Evolutionary conservation across 75 land plant genomes (phyloP).

Genomic region (Pinus albicaulis): DNA sequence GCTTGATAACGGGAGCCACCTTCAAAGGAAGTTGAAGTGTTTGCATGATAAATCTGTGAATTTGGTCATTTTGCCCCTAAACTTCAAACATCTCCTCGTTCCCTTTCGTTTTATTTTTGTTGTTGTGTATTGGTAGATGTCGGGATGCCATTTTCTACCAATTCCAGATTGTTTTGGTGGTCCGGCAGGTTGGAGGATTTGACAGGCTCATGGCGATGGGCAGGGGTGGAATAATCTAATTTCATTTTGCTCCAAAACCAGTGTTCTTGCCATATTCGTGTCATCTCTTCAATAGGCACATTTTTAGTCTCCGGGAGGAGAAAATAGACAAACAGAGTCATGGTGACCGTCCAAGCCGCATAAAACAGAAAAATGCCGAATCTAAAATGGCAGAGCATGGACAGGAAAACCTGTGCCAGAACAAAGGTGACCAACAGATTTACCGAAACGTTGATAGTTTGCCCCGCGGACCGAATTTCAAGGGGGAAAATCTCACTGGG

Average conservation of each 20-base stretch:
- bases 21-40: too few species aligned
- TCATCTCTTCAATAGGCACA: constrained; percentile 69
- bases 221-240: too few species aligned
- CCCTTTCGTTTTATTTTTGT: too few species aligned
- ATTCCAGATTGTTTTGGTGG: too few species aligned
- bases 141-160: too few species aligned
- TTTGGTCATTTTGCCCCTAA: too few species aligned
- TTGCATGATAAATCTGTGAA: too few species aligned
- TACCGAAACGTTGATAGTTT: constrained; percentile 21
- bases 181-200: too few species aligned
- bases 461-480: constrained; percentile 42
- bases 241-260: constrained; percentile 79
- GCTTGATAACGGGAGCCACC: too few species aligned
- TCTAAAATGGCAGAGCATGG: constrained; percentile 31
- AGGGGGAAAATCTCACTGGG: constrained; percentile 48
- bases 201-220: too few species aligned
- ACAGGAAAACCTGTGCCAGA: constrained; percentile 30
- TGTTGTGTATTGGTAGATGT: too few species aligned
- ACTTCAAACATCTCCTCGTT: too few species aligned
- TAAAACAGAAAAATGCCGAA: constrained; percentile 38
- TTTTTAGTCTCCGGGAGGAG: constrained; percentile 44
- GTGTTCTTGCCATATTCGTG: constrained; percentile 66
- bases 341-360: constrained; percentile 25
- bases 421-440: constrained; percentile 32
- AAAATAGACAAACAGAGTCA: constrained; percentile 29